These are phyloP conservation scores for Atkinsonella texensis DNA, from an alignment of 2,329 filamentous ascomycete genomes.

Conservation along the genomic window DNA sequence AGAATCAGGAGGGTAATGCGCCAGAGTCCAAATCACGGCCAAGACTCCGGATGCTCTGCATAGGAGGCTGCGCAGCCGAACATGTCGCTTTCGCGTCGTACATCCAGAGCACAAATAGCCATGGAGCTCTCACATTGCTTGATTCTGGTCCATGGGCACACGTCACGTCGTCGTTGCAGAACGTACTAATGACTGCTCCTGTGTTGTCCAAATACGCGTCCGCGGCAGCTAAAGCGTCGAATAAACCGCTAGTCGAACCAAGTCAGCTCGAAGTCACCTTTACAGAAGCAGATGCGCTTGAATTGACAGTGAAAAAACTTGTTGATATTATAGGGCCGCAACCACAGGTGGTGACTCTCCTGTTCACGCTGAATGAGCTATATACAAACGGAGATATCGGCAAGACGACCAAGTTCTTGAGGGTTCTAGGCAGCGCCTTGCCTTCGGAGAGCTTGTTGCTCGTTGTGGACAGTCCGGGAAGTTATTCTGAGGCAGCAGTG, in stretches of 20 bases:
- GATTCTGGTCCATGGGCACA: slow-evolving; percentile 71
- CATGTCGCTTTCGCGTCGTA: slow-evolving; percentile 42
- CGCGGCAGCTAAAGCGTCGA: slow-evolving; percentile 30
- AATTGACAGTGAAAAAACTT: slow-evolving; percentile 24
- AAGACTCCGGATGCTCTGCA: slow-evolving; percentile 29
- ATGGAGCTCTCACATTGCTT: slow-evolving; percentile 47
- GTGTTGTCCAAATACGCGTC: slow-evolving; percentile 41
- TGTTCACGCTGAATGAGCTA: slow-evolving; percentile 94
- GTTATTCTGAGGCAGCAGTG: slow-evolving; percentile 73
- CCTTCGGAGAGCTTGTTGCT: slow-evolving; percentile 55
- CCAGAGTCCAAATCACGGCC: background rate
- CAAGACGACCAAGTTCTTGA: slow-evolving; percentile 65
- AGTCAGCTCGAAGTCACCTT: slow-evolving; percentile 29
- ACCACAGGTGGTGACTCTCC: slow-evolving; percentile 58
- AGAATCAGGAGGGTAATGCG: background rate
- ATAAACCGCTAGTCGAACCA: slow-evolving; percentile 29
- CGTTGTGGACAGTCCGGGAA: slow-evolving; percentile 86
- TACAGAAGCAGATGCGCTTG: slow-evolving; percentile 36
- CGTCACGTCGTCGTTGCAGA: slow-evolving; percentile 47
- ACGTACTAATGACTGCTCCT: slow-evolving; percentile 40
- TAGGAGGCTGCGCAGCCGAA: slow-evolving; percentile 50
- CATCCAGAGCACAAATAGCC: slow-evolving; percentile 18
- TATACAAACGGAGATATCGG: slow-evolving; percentile 65
- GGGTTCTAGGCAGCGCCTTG: slow-evolving; percentile 49
- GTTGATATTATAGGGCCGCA: slow-evolving; percentile 16